Base-by-base conservation (phyloP, 805 yeast genomes). In the Saccharomycopsis capsularis region DNA sequence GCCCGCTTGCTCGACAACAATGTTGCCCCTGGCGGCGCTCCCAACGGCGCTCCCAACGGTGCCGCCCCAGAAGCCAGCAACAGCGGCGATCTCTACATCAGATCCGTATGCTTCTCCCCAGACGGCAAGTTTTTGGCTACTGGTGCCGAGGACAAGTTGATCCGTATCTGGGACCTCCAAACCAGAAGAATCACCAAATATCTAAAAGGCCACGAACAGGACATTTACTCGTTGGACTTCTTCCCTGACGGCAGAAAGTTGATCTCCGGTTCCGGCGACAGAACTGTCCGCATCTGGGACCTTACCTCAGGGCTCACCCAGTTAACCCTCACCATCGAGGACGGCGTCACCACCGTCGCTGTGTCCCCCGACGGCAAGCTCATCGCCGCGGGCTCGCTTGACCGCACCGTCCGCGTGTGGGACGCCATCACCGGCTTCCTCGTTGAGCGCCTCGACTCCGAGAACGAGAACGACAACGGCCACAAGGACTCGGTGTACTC, bases 281-380 rank as follows among this genome's bases (percentile, higher is more conserved):
- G 96, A 60, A 88, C 96, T 18, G 97, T 91, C 32, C 78, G 96
- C 64, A 83, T 93, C 61, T 91, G 99, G 99, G 96, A 91, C 66
- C 76, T 90, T 63, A 79, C 85, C 58, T 77, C 88, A 36, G 93
- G 95, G 22, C 89, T 86, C 68, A 87, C 96, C 65, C 81, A 89
- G 24, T 74, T 89, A 60, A 90, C 96, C 41, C 73, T 91, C 56
- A 79, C 89, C 16, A 90, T 93, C 59, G 98, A 91, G 68, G 98
- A 91, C 65, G 99, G 98, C 58, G 98, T 91, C 47, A 93, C 98
- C 49, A 91, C 99, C 0, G 97, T 91, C 42, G 96, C 97, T 18
- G 93, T 91, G 36, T 86, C 96, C 5, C 97, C 97, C 46, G 95
- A 91, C 66, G 97, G 97, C 35, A 79, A 82, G 59, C 78, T 82